Percentiles rank a stretch among this genome's conserved stretches.
Evolutionary conservation across 805 yeast genomes (phyloP).

Genomic region (Nakazawaea holstii): DNA sequence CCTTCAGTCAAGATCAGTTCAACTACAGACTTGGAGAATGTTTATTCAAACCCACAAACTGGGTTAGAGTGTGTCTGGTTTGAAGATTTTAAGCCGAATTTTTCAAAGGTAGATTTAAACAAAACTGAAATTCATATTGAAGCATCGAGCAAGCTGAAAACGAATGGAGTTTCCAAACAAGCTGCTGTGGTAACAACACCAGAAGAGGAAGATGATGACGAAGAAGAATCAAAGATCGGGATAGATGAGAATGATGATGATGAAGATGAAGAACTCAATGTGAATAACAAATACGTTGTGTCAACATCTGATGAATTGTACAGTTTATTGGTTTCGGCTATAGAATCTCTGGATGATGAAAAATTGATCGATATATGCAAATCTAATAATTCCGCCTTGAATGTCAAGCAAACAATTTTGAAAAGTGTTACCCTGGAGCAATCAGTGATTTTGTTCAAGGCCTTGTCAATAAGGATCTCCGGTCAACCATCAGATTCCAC

Average conservation of each 20-base stretch:
- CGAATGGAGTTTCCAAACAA: conserved; percentile 8
- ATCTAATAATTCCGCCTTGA: conserved; percentile 36
- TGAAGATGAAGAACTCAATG: conserved; percentile 12
- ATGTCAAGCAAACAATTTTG: conserved; percentile 48
- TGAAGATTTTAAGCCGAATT: conserved; percentile 26
- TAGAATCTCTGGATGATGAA: conserved; percentile 19
- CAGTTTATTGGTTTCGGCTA: conserved; percentile 18
- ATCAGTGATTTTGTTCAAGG: conserved; percentile 39
- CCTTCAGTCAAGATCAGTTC: conserved; percentile 17
- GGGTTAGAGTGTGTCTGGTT: conserved; percentile 35
- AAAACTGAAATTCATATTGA: not conserved
- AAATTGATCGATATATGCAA: conserved; percentile 27
- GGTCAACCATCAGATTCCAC: conserved; percentile 51
- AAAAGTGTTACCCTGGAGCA: conserved; percentile 43
- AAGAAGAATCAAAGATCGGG: conserved; percentile 18
- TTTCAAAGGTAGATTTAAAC: conserved; percentile 12
- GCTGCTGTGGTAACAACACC: conserved; percentile 20
- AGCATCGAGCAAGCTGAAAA: conserved; percentile 14
- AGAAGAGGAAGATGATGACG: conserved; percentile 17
- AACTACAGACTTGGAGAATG: conserved; percentile 21
- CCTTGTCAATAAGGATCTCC: conserved; percentile 40
- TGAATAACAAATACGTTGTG: conserved; percentile 13
- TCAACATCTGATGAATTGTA: conserved; percentile 19
- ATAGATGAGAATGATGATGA: conserved; percentile 16
- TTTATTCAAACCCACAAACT: conserved; percentile 24